Base-by-base conservation (phyloP, 495 filamentous ascomycete genomes). In the Amphirosellinia nigrospora region DNA sequence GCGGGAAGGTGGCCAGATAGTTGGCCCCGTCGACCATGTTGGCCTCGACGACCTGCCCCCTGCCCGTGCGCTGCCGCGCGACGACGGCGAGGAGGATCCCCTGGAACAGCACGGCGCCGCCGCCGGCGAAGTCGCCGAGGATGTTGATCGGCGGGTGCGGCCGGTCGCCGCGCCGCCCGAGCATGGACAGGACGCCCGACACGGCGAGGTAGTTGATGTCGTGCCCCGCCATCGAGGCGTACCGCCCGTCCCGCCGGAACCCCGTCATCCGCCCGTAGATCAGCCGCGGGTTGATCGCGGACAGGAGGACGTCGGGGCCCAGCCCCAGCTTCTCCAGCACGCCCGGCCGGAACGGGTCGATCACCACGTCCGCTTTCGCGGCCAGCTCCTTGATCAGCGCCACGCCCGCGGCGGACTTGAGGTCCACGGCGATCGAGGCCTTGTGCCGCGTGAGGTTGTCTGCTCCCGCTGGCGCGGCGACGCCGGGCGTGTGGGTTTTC, bases 151-250 rank as follows among this genome's bases (percentile, higher is more conserved):
- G 95, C 8, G 94, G 84, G 63, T 90, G 88, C 8, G 95, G 95
- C 58, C 88, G 89, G 70, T 89, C 87, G 4, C 84, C 86, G 30
- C 80, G 80, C 0, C 91, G 83, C 0, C 95, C 95, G 0, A 98
- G 84, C 80, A 96, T 84, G 1, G 85, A 86, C 16, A 98, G 80
- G 0, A 91, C 91, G 0, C 95, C 95, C 1, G 91, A 92, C 0
- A 97, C 93, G 41, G 94, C 92, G 28, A 98, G 89, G 79, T 97
- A 98, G 75, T 98, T 98, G 77, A 98, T 97, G 77, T 98, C 95
- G 73, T 98, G 95, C n/a, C 95, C 94, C 0, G 95, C 95, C 94
- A 97, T 97, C 69, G 83, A 75, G 50, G 87, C 87, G 79, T 96
- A 98, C 72, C 89, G 89, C 1, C 94, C 94, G 74, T 95, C 93